These are phyloP conservation scores for Cyclocybe aegerita DNA, from an alignment of 768 basidiomycete genomes.

Conservation along the genomic window DNA sequence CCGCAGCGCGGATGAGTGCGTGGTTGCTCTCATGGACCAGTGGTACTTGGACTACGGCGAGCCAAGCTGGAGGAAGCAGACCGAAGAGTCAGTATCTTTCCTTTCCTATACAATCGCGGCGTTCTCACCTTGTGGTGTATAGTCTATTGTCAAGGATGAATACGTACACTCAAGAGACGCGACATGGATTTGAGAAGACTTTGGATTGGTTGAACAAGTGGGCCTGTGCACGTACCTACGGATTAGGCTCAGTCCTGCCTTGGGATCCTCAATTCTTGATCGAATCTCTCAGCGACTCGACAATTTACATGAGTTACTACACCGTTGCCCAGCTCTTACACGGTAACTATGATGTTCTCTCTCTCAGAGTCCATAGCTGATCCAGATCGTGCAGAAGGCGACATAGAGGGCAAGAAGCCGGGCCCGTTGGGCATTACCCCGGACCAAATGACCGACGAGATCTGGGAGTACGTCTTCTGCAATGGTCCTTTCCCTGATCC, in stretches of 20 bases:
- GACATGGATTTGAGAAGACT: constrained; percentile 88
- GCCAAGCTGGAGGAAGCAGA: constrained; percentile 79
- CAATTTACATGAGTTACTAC: constrained; percentile 98
- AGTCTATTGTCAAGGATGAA: constrained; percentile 87
- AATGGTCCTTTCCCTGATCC: constrained; percentile 72
- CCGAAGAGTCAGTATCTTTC: constrained; percentile 64
- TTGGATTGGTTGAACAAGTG: constrained; percentile 96
- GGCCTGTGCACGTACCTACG: constrained; percentile 99
- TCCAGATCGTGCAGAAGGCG: constrained; percentile 44
- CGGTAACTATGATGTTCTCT: constrained; percentile 43
- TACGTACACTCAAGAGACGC: constrained; percentile 88
- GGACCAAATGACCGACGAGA: constrained; percentile 95
- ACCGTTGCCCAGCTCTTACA: constrained; percentile 91
- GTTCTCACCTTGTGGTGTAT: constrained; percentile 8
- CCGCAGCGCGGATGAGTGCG: constrained; percentile 94
- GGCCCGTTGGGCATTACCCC: constrained; percentile 85
- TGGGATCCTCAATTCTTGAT: constrained; percentile 98
- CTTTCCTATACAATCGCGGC: not conserved
- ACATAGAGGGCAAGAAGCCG: constrained; percentile 73
- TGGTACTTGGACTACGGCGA: constrained; percentile 99
- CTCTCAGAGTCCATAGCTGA: not conserved
- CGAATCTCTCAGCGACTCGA: constrained; percentile 95
- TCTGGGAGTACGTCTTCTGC: constrained; percentile 94
- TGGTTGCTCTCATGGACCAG: constrained; percentile 97
- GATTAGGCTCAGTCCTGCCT: constrained; percentile 91